Base-by-base conservation (phyloP, 2,329 filamentous ascomycete species). In the Dothideomycetes sp. region DNA sequence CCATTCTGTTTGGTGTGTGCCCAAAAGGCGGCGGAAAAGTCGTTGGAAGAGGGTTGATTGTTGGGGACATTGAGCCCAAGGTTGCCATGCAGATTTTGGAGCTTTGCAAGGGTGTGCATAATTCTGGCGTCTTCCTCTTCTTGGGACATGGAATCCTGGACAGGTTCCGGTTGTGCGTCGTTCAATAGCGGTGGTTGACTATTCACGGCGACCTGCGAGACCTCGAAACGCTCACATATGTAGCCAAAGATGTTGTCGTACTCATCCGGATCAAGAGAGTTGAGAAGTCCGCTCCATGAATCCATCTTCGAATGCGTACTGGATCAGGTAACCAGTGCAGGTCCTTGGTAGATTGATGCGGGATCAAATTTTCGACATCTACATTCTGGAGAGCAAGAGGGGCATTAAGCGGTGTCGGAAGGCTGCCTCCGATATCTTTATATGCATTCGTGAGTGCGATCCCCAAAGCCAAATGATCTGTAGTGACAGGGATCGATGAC, bases 11-110 rank as follows among this genome's bases (percentile, higher is more conserved):
- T 76, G 4, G 82, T 80, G 10, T 71, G 74, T 1, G 83, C 82
- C 89, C 89, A 96, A 47, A 94, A 76, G 0, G 86, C 80, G 1
- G 58, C 44, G 1, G 67, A 57, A 44, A 93, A 82, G 53, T 89
- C 81, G 1, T 53, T 2, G 1, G 27, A 9, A 1, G 54, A 47
- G 1, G 62, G 63, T 5, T 50, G 41, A 5, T 52, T 54, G 39
- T 7, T 41, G 30, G 39, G 44, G 8, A 47, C 12, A 19, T 40
- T n/a, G 0, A 75, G 70, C 0, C 85, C 85, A 57, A 94, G 94
- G 55, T 81, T 68, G 16, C 87, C 87, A 55, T 80, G 65, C 0
- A 95, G 64, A 15, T 81, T 79, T 3, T 71, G 69, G 20, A 95
- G 68, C 13, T 80, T 74, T 29, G 69, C 73, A 0, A 89, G 89